Evolutionary conservation across 2,329 filamentous ascomycete genomes (phyloP).

Genomic region (Alternaria atra): DNA sequence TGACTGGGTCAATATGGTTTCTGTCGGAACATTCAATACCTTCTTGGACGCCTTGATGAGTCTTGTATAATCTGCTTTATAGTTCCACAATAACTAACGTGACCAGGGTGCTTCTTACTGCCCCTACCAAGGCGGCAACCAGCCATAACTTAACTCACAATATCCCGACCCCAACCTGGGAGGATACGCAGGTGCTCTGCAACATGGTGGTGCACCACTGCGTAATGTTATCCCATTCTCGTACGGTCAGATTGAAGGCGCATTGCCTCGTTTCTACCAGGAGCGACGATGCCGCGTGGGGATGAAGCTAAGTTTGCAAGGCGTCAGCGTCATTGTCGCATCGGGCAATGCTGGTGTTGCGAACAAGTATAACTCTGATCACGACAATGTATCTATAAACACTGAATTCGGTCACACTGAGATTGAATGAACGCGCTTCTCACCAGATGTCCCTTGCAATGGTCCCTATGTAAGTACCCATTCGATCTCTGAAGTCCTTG

Average conservation of each 20-base stretch:
- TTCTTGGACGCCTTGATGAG: no score
- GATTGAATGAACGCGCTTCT: conserved; percentile 48
- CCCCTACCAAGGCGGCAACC: no score
- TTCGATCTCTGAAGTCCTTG: not conserved
- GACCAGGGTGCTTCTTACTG: no score
- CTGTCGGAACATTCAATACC: no score
- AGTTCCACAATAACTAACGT: no score
- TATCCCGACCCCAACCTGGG: no score
- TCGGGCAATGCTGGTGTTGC: no score
- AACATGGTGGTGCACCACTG: conserved; percentile 47
- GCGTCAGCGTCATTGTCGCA: conserved; percentile 57
- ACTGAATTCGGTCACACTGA: conserved; percentile 20
- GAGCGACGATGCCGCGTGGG: conserved; percentile 58
- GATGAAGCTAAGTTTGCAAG: conserved; percentile 55
- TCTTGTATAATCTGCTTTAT: no score
- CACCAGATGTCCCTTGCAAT: conserved; percentile 68
- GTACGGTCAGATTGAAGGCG: conserved; percentile 64
- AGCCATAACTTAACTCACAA: no score
- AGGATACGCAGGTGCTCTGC: no score
- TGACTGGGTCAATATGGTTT: no score
- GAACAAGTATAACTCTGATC: no score
- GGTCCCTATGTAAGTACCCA: conserved; percentile 66
- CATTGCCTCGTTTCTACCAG: conserved; percentile 60
- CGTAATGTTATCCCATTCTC: conserved; percentile 63
- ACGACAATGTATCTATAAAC: conserved; percentile 19